Percentiles rank a stretch among this genome's conserved stretches.
Evolutionary conservation across 176 grass and related monocot genomes (phyloP).

Genomic region (Neostapfia colusana): DNA sequence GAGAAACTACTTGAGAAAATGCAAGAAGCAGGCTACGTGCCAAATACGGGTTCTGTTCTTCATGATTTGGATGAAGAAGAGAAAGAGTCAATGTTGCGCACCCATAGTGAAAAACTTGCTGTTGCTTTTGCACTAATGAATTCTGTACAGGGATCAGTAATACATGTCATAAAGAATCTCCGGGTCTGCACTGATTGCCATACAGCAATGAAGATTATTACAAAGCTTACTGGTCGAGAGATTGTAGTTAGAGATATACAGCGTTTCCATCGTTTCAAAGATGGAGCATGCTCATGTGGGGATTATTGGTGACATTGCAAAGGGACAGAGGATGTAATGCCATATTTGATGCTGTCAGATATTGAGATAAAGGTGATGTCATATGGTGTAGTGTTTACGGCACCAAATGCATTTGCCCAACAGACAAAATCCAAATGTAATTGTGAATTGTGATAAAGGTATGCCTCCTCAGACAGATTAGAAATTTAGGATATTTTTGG

Average conservation of each 20-base stretch:
- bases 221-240: slow-evolving; percentile 61
- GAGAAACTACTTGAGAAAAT: slow-evolving; percentile 70
- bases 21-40: slow-evolving; percentile 76
- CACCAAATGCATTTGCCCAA: slow-evolving; percentile 8
- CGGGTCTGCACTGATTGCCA: slow-evolving; percentile 87
- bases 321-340: slow-evolving; percentile 11
- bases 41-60: slow-evolving; percentile 74
- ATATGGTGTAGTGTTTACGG: background rate
- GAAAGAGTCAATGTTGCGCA: slow-evolving; percentile 64
- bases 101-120: slow-evolving; percentile 91
- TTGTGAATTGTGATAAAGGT: background rate
- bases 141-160: slow-evolving; percentile 54
- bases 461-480: background rate
- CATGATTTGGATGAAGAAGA: slow-evolving; percentile 96
- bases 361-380: background rate
- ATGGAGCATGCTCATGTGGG: slow-evolving; percentile 76
- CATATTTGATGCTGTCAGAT: slow-evolving; percentile 12
- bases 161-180: slow-evolving; percentile 92
- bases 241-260: slow-evolving; percentile 79
- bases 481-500: background rate
- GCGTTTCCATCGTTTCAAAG: slow-evolving; percentile 85
- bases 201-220: slow-evolving; percentile 69
- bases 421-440: background rate
- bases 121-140: slow-evolving; percentile 89
- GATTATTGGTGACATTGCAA: slow-evolving; percentile 73